These are phyloP conservation scores for Aspergillus bertholletiae DNA, from an alignment of 495 filamentous ascomycete genomes.

Conservation along the genomic window DNA sequence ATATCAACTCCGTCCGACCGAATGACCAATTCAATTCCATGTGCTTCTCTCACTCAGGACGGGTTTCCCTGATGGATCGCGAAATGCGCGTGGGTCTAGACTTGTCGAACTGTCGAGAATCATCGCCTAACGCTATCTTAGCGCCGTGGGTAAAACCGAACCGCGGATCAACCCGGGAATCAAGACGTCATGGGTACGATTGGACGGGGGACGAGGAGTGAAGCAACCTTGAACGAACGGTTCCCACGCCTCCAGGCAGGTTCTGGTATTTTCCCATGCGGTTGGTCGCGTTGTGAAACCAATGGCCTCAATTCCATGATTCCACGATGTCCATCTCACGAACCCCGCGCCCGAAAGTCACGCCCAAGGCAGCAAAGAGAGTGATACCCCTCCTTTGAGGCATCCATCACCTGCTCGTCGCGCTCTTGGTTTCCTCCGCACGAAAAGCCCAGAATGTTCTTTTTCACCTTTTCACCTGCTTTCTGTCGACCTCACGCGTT, in stretches of 20 bases:
- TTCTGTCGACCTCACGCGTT: not conserved
- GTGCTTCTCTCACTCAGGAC: not conserved
- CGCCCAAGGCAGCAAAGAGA: not conserved
- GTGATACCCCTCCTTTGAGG: not conserved
- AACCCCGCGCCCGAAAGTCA: conserved; percentile 4
- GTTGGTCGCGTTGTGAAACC: not conserved
- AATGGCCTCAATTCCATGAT: conserved; percentile 1
- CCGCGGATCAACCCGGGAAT: conserved; percentile 9
- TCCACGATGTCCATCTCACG: not conserved
- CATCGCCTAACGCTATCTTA: conserved; percentile 9
- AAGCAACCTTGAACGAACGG: not conserved
- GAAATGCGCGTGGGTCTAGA: not conserved
- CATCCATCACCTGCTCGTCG: not conserved
- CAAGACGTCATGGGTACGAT: conserved; percentile 9
- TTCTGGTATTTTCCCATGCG: not conserved
- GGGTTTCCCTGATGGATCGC: not conserved
- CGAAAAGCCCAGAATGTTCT: conserved; percentile 13
- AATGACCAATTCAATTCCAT: not conserved
- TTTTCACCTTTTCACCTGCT: conserved; percentile 3
- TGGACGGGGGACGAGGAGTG: not conserved
- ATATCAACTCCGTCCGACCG: not conserved
- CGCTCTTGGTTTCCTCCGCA: not conserved
- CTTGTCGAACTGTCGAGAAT: conserved; percentile 9
- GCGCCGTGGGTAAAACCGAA: not conserved
- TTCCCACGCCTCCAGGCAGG: not conserved